Evolutionary conservation across 352 stramenopile species (phyloP).

Genomic region (Phytophthora lateralis): DNA sequence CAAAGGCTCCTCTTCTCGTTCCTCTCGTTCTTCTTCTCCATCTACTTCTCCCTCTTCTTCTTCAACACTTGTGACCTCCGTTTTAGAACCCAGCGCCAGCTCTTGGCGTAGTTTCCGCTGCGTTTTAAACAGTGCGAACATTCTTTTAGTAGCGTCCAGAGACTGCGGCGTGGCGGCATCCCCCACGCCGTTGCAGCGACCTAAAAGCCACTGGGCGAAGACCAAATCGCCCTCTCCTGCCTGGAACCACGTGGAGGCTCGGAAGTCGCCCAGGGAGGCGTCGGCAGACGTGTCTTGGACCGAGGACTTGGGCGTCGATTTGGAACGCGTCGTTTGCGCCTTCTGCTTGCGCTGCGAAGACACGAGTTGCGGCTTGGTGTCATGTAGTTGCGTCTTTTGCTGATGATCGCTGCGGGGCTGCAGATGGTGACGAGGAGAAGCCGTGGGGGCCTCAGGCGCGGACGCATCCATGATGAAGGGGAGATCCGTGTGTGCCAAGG

Average conservation of each 20-base stretch:
- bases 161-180: constrained; percentile 43
- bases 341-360: constrained; percentile 28
- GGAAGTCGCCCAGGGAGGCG: constrained; percentile 31
- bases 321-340: constrained; percentile 14
- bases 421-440: neutral
- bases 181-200: constrained; percentile 49
- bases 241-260: constrained; percentile 52
- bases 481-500: constrained; percentile 7
- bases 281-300: constrained; percentile 1
- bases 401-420: neutral
- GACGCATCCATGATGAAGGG: constrained; percentile 30
- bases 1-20: constrained; percentile 14
- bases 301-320: constrained; percentile 2
- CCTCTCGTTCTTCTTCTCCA: constrained; percentile 4
- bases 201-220: constrained; percentile 67
- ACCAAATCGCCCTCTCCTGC: constrained; percentile 46
- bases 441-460: constrained; percentile 10
- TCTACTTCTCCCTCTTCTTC: constrained; percentile 14
- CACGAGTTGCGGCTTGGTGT: constrained; percentile 4
- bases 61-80: constrained; percentile 8
- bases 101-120: constrained; percentile 56
- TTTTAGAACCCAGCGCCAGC: constrained; percentile 34
- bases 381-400: constrained; percentile 5
- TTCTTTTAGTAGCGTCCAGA: constrained; percentile 29
- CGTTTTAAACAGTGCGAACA: constrained; percentile 48